Evolutionary conservation across 306 rosid species (phyloP), one percentile per base, ranked within the genome.

Genomic region (Lathyrus oleraceus): DNA sequence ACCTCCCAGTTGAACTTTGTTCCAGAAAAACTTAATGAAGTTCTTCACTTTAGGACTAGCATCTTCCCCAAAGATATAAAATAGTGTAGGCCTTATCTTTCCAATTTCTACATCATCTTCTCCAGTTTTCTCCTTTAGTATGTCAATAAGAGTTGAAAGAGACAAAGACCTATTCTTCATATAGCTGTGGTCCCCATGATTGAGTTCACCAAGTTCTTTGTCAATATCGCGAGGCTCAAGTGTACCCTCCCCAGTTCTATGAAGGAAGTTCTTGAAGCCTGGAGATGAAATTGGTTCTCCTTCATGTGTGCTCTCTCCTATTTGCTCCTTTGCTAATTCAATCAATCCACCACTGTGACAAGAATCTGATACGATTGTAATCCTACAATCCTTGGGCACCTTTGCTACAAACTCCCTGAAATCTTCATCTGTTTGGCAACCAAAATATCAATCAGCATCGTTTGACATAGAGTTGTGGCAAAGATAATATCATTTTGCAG

Each of bases 261-360:
- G 81, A 15, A 90, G 69, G 57, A 87, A 82, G 57, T n/a, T 65
- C 71, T 59, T 85, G 56, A 70, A 82, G 4, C 52, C 61, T 48
- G 74, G 65, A 56, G 71, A 4, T 11, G 82, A 81, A 15, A 43
- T 23, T 0, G 54, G 35, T 20, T 20, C 70, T 2, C 54, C 53
- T 25, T 63, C 54, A 28, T 70, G 71, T 23, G 88, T 80, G 78
- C 95, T 89, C 28, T 89, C 90, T 21, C 97, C 97, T 14, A 92
- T 86, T 83, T 92, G 95, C 75, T 92, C 97, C 68, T 81, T 81
- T 0, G 90, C 69, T 2, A 76, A 83, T 17, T 82, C 87, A 43
- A 92, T 86, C 16, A 92, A 87, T 14, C 96, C 97, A 14, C 97
- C 97, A 13, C 96, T 87, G 69, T 92, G 92, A 70, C 96, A 89